Conservation (phyloP, 2,329 filamentous ascomycete species). For the Fusarium buxicola region DNA sequence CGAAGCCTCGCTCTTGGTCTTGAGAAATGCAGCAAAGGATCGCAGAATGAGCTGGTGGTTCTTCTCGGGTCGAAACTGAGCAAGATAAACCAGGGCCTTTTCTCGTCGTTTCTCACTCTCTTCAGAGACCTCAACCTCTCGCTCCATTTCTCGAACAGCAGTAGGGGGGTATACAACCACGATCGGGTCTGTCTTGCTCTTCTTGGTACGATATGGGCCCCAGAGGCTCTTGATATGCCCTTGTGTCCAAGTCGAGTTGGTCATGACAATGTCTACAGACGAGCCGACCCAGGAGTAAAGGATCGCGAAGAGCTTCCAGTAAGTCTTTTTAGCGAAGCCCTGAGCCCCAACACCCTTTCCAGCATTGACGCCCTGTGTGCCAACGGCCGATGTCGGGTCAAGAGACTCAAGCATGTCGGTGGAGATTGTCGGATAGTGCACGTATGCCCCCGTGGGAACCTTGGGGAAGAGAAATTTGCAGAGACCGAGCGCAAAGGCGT, state of each 20-base stretch:
- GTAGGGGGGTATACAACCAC: conserved; percentile 91
- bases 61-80: conserved; percentile 97
- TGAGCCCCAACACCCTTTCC: conserved; percentile 80
- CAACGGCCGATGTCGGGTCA: conserved; percentile 69
- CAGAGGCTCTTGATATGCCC: conserved; percentile 84
- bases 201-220: conserved; percentile 67
- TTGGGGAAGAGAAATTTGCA: conserved; percentile 83
- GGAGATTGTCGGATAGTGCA: conserved; percentile 98
- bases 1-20: conserved; percentile 62
- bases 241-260: conserved; percentile 96
- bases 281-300: conserved; percentile 87
- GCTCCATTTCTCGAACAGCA: conserved; percentile 85
- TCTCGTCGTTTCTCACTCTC: conserved; percentile 77
- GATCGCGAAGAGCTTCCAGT: conserved; percentile 88
- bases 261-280: conserved; percentile 93
- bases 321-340: conserved; percentile 78
- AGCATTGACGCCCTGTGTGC: conserved; percentile 81
- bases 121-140: conserved; percentile 76
- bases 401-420: conserved; percentile 95
- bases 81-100: conserved; percentile 87
- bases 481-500: conserved; percentile 88
- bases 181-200: conserved; percentile 65
- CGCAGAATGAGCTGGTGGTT: conserved; percentile 90
- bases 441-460: conserved; percentile 90
- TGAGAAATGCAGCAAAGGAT: conserved; percentile 83